Evolutionary conservation across 2,329 filamentous ascomycete species (phyloP).

Genomic region (Curvularia eragrostidis): DNA sequence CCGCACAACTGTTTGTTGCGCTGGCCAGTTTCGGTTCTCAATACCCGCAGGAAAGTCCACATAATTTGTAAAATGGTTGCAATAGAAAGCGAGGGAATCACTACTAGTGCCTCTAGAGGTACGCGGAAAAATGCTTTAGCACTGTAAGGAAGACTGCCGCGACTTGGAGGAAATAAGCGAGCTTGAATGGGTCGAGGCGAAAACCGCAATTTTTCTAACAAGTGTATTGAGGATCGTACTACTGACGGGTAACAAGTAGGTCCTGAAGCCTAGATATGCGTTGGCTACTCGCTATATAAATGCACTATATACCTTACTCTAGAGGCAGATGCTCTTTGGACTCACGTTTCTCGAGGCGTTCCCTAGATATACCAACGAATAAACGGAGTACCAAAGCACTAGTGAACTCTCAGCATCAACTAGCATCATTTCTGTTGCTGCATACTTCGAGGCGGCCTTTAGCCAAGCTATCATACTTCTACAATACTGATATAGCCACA

Average conservation of each 20-base stretch:
- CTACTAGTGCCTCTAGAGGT: not conserved
- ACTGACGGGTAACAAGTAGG: too few relatives aligned
- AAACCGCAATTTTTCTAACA: too few relatives aligned
- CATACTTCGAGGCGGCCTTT: too few relatives aligned
- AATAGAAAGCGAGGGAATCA: not conserved
- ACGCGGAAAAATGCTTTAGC: too few relatives aligned
- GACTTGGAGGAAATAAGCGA: not conserved
- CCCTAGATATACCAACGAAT: constrained; percentile 29
- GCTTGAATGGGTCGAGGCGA: not conserved
- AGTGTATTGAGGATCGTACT: too few relatives aligned
- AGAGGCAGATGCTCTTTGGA: constrained; percentile 31
- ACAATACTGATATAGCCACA: too few relatives aligned
- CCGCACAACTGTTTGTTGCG: not conserved
- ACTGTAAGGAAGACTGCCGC: too few relatives aligned
- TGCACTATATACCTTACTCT: constrained; percentile 23
- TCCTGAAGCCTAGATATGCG: not conserved
- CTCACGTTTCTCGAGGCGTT: constrained; percentile 30
- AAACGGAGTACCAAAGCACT: constrained; percentile 33
- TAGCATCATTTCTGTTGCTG: too few relatives aligned
- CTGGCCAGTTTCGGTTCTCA: not conserved
- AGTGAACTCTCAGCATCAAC: not conserved
- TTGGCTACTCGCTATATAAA: constrained; percentile 21
- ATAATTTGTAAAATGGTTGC: not conserved
- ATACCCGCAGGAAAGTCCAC: not conserved
- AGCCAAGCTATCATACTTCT: too few relatives aligned